phyloP scores from a whole-genome alignment of 768 basidiomycete species.

The Russula griseocarnosa region DNA sequence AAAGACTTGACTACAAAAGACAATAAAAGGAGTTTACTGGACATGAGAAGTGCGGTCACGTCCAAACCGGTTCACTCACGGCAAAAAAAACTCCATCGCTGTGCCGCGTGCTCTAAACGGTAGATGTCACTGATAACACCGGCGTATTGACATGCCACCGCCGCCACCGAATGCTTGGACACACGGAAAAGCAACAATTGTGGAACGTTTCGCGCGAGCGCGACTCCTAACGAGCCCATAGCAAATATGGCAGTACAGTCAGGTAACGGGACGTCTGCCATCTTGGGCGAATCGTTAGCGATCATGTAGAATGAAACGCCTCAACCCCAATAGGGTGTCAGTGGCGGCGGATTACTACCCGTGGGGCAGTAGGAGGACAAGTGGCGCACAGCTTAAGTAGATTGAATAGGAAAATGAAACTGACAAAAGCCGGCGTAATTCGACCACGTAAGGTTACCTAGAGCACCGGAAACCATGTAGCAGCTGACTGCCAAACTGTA shows the following conservation, averaged over 20 bases:
- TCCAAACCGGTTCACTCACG: conserved; percentile 34
- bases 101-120: conserved; percentile 56
- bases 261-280: conserved; percentile 64
- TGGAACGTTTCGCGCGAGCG: conserved; percentile 41
- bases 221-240: conserved; percentile 58
- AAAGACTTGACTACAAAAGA: conserved; percentile 44
- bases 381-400: background rate
- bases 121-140: conserved; percentile 68
- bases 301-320: background rate
- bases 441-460: conserved; percentile 21
- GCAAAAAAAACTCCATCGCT: conserved; percentile 56
- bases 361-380: background rate
- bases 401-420: background rate
- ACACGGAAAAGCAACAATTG: conserved; percentile 58
- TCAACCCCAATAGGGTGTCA: background rate
- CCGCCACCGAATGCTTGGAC: conserved; percentile 64
- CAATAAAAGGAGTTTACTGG: background rate
- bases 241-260: conserved; percentile 50
- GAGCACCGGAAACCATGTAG: conserved; percentile 13
- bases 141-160: conserved; percentile 47
- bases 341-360: background rate
- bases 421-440: conserved; percentile 18
- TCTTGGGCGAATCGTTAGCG: conserved; percentile 39
- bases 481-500: conserved; percentile 18
- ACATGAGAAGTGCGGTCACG: background rate